Conservation (phyloP, 1,284 basidiomycete genomes). For the Fomitopsis betulina region DNA sequence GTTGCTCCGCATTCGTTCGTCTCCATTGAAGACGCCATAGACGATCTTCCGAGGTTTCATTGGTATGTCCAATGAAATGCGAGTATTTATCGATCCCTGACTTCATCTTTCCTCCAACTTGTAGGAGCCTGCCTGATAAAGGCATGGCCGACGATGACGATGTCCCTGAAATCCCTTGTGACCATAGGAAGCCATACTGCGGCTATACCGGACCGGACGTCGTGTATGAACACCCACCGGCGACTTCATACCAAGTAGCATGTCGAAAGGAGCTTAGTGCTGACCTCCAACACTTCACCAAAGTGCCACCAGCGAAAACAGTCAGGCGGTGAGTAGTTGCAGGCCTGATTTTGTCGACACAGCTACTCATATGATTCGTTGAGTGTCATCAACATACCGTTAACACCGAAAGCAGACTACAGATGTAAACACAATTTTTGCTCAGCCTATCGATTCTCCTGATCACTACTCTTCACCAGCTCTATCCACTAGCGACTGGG, state of each 20-base stretch:
- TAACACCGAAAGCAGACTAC: slow-evolving; percentile 53
- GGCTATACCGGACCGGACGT: slow-evolving; percentile 29
- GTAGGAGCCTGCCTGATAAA: slow-evolving; percentile 8
- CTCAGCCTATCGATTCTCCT: not conserved
- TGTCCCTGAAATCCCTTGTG: slow-evolving; percentile 32
- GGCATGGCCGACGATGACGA: not conserved
- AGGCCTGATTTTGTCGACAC: too few species aligned
- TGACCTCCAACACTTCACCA: slow-evolving; percentile 50
- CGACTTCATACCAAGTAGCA: slow-evolving; percentile 45
- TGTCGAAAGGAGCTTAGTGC: slow-evolving; percentile 35
- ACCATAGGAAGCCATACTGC: slow-evolving; percentile 32
- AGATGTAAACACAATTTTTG: slow-evolving; percentile 32
- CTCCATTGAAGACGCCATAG: slow-evolving; percentile 63
- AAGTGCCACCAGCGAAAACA: slow-evolving; percentile 31
- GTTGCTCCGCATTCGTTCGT: slow-evolving; percentile 49
- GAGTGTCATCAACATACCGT: slow-evolving; percentile 51
- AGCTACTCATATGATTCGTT: not conserved
- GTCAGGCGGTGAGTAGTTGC: slow-evolving; percentile 31
- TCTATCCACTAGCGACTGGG: slow-evolving; percentile 30
- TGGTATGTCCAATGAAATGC: slow-evolving; percentile 45
- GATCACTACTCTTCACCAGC: slow-evolving; percentile 21
- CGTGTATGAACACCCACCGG: slow-evolving; percentile 40
- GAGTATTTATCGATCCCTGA: not conserved
- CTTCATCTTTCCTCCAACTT: slow-evolving; percentile 26
- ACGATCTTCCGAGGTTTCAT: slow-evolving; percentile 62